A percentile compares a stretch with the other conserved stretches of the same genome.
Conservation (phyloP, 176 grass and related monocot species). For the Oryza punctata region DNA sequence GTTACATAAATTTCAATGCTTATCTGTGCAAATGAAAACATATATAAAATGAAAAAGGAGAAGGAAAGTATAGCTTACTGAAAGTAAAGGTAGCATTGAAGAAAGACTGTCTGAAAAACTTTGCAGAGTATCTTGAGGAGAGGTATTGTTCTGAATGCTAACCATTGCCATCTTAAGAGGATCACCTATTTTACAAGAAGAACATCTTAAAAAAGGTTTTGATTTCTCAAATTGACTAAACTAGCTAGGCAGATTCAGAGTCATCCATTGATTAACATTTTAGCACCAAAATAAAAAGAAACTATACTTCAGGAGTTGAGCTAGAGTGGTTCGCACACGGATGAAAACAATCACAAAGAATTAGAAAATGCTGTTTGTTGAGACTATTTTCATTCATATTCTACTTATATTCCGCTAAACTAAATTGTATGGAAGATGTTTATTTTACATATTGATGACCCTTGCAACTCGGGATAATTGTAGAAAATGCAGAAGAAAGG, state of each 20-base stretch:
- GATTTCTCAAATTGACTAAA: constrained; percentile 4
- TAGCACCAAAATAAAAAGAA: neutral
- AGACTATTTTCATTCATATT: neutral
- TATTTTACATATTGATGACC: neutral
- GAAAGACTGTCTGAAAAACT: constrained; percentile 64
- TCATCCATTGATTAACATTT: neutral
- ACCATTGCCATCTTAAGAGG: constrained; percentile 78
- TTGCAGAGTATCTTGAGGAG: constrained; percentile 53
- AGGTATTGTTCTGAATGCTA: constrained; percentile 51
- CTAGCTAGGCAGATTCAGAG: neutral
- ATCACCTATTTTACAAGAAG: constrained; percentile 54
- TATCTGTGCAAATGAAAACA: neutral
- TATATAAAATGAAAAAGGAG: neutral
- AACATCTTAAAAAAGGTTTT: neutral
- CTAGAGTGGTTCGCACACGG: neutral
- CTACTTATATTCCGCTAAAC: neutral
- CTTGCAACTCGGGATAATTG: neutral
- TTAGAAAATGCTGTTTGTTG: neutral
- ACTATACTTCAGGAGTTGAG: too few relatives aligned
- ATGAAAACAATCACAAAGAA: neutral
- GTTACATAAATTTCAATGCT: constrained; percentile 37
- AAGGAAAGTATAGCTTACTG: constrained; percentile 41
- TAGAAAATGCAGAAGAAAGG: neutral
- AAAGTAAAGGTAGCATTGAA: constrained; percentile 80
- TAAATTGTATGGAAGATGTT: neutral